Evolutionary conservation across 2,329 filamentous ascomycete genomes (phyloP), one percentile per base, ranked within the genome.

Genomic region (Torrubiella hemipterigena): DNA sequence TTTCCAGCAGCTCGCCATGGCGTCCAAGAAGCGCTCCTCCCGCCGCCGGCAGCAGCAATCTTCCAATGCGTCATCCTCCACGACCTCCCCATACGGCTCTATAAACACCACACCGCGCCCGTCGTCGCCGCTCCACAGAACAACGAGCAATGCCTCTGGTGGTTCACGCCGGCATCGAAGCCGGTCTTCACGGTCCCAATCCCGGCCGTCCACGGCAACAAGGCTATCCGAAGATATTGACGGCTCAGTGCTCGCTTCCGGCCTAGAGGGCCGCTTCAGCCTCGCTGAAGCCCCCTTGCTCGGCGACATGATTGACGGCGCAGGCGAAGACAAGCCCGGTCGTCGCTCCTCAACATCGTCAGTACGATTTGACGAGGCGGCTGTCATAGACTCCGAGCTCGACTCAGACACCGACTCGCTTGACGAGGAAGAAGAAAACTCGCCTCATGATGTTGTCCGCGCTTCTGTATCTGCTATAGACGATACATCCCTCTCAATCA

Each of bases 391-490:
- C 11, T 54, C 61, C 12, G 51, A 46, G 10, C 39, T 41, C 13
- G 44, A 46, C n/a, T 52, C 53, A n/a, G 49, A 51, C 9, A 56
- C 55, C 17, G 57, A 59, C n/a, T n/a, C n/a, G n/a, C n/a, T n/a
- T 12, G 51, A 58, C 14, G 64, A 70, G 17, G 56, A 65, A 19
- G 60, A 67, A 12, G 79, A 83, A 48, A 77, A 85, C 52, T 84
- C 80, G 1, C 77, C 77, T 9, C 84, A 89, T 50, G 65, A 83
- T 27, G 78, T 84, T 50, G 84, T 91, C 22, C 74, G 83, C 35
- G 83, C 83, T 27, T 85, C 81, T 0, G 83, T 91, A 7, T 67
- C 80, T 10, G 75, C 81, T 4, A 77, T 73, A 19, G 83, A 91
- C 55, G 74, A 91, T 48, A 76, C 69, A 12, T 67, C 73, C 4